These are phyloP conservation scores for Colletotrichum salicis DNA, from an alignment of 2,329 filamentous ascomycete genomes.

Conservation along the genomic window DNA sequence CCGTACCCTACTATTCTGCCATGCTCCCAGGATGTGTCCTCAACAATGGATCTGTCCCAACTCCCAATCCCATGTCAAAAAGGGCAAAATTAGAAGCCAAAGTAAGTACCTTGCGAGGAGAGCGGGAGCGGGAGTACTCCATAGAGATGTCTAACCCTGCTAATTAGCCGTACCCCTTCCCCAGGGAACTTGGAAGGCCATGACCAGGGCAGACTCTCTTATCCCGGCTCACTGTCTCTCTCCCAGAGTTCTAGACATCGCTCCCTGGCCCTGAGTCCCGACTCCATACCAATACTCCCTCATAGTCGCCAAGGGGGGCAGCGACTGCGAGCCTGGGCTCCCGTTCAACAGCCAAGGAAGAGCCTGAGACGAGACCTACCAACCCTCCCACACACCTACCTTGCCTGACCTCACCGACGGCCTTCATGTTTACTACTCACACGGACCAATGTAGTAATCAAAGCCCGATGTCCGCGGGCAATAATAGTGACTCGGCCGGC, in stretches of 20 bases:
- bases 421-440: background rate
- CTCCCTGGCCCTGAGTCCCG: too few species aligned
- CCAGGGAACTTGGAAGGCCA: background rate
- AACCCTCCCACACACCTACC: background rate
- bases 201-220: background rate
- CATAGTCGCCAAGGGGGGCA: background rate
- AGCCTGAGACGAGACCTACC: background rate
- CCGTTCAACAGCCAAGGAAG: background rate
- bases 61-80: background rate
- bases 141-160: background rate
- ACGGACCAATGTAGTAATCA: background rate
- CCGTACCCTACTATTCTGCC: background rate
- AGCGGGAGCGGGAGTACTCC: slow-evolving; percentile 10
- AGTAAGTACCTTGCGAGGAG: background rate
- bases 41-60: background rate
- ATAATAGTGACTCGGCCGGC: slow-evolving; percentile 11
- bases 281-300: background rate
- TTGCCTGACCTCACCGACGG: background rate
- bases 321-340: background rate
- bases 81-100: background rate
- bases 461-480: slow-evolving; percentile 3
- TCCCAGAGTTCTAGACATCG: too few species aligned
- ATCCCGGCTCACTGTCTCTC: background rate
- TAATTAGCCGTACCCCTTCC: background rate
- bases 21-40: background rate